These are phyloP conservation scores for Candida quercuum DNA, from an alignment of 805 yeast genomes.

Conservation along the genomic window DNA sequence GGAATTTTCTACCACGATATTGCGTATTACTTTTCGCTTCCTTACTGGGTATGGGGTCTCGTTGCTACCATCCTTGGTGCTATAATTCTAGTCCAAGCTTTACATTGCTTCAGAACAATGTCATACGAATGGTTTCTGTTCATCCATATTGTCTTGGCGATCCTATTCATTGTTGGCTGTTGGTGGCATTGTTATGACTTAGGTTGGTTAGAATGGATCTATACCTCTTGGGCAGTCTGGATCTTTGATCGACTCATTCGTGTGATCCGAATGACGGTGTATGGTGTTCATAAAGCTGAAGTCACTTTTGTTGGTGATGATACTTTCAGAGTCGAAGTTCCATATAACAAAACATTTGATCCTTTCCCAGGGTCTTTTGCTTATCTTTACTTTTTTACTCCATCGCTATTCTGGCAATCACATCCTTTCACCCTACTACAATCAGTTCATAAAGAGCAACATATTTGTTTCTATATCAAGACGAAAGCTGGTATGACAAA, in stretches of 20 bases:
- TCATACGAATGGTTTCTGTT: slow-evolving; percentile 57
- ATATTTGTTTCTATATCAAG: slow-evolving; percentile 40
- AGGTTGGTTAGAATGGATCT: slow-evolving; percentile 49
- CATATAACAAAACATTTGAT: slow-evolving; percentile 40
- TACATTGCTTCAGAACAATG: slow-evolving; percentile 43
- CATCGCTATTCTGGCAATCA: slow-evolving; percentile 56
- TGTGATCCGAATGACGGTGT: slow-evolving; percentile 26
- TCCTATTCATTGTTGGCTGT: slow-evolving; percentile 44
- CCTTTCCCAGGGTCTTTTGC: slow-evolving; percentile 52
- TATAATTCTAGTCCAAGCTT: slow-evolving; percentile 42
- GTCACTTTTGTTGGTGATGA: slow-evolving; percentile 27
- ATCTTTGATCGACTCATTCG: slow-evolving; percentile 39
- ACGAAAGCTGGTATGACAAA: slow-evolving; percentile 58
- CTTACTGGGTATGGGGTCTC: slow-evolving; percentile 32
- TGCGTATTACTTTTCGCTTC: slow-evolving; percentile 3
- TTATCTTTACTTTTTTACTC: slow-evolving; percentile 51
- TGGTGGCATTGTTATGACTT: slow-evolving; percentile 53
- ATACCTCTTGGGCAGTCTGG: slow-evolving; percentile 24
- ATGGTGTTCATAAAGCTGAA: slow-evolving; percentile 13
- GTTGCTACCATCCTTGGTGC: slow-evolving; percentile 40
- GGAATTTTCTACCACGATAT: slow-evolving; percentile 2
- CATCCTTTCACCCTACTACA: slow-evolving; percentile 66
- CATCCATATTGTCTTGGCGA: slow-evolving; percentile 52
- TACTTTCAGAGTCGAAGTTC: slow-evolving; percentile 35
- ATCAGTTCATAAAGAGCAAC: slow-evolving; percentile 31